phyloP scores from a whole-genome alignment of 257 asterid genomes.

The Apocynum venetum region DNA sequence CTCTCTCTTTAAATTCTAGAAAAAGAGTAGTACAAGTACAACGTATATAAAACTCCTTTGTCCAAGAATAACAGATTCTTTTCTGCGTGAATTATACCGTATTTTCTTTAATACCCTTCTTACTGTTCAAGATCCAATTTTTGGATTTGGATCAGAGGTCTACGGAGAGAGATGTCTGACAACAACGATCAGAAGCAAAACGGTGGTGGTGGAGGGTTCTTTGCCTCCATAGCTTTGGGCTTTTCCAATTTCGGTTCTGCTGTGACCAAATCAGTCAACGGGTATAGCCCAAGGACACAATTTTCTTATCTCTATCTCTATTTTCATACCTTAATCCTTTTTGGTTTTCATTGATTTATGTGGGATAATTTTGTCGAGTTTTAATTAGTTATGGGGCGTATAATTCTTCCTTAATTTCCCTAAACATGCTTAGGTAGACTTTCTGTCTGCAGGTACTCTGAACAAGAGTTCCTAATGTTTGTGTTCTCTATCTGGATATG shows the following conservation, averaged over 20 bases:
- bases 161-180: background rate
- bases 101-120: background rate
- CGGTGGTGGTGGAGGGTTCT: constrained; percentile 48
- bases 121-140: background rate
- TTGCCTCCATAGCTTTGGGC: constrained; percentile 62
- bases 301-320: background rate
- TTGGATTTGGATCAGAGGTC: background rate
- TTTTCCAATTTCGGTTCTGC: constrained; percentile 57
- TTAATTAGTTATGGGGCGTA: background rate
- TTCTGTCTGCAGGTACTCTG: background rate
- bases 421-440: background rate
- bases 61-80: too few species aligned
- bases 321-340: background rate
- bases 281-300: constrained; percentile 34
- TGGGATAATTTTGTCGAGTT: background rate
- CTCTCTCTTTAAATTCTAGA: background rate
- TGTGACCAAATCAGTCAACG: constrained; percentile 69
- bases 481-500: background rate
- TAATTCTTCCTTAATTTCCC: background rate
- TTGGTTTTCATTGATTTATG: background rate
- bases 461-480: background rate
- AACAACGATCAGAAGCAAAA: constrained; percentile 20
- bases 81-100: background rate
- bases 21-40: background rate
- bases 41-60: too few species aligned